A percentile compares a stretch with the other conserved stretches of the same genome.
Evolutionary conservation across 1,139 yeast genomes (phyloP).

Genomic region (Hansenula anomala): DNA sequence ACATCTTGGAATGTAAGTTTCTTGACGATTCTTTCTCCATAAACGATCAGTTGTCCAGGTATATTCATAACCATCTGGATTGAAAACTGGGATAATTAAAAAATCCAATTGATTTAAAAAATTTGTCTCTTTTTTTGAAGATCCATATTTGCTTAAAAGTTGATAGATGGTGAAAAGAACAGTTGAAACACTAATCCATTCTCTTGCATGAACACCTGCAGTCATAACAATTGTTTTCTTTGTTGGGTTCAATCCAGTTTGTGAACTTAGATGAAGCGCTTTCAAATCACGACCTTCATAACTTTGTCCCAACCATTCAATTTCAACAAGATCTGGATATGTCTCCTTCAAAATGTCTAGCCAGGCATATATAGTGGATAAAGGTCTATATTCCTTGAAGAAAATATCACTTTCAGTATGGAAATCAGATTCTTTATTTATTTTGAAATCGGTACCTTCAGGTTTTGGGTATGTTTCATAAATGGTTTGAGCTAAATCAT

Average conservation of each 20-base stretch:
- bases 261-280: conserved; percentile 56
- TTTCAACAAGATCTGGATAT: conserved; percentile 53
- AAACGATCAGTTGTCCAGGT: conserved; percentile 77
- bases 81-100: conserved; percentile 73
- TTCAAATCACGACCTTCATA: conserved; percentile 67
- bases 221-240: conserved; percentile 71
- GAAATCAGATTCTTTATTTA: conserved; percentile 15
- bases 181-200: conserved; percentile 79
- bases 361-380: conserved; percentile 72
- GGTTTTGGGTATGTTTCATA: conserved; percentile 46
- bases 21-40: conserved; percentile 88
- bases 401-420: conserved; percentile 34
- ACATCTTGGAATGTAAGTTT: conserved; percentile 62
- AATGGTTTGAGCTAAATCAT: conserved; percentile 52
- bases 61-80: conserved; percentile 88
- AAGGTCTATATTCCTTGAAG: conserved; percentile 66
- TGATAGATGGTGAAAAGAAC: conserved; percentile 58
- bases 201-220: conserved; percentile 87
- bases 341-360: conserved; percentile 48
- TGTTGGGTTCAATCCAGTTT: conserved; percentile 39
- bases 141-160: conserved; percentile 47
- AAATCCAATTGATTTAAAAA: conserved; percentile 55
- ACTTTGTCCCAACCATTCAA: conserved; percentile 71
- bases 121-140: conserved; percentile 31
- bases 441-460: conserved; percentile 16